These are phyloP conservation scores for Brasenia schreberi DNA, from an alignment of 164 flowering plant genomes.

Conservation along the genomic window DNA sequence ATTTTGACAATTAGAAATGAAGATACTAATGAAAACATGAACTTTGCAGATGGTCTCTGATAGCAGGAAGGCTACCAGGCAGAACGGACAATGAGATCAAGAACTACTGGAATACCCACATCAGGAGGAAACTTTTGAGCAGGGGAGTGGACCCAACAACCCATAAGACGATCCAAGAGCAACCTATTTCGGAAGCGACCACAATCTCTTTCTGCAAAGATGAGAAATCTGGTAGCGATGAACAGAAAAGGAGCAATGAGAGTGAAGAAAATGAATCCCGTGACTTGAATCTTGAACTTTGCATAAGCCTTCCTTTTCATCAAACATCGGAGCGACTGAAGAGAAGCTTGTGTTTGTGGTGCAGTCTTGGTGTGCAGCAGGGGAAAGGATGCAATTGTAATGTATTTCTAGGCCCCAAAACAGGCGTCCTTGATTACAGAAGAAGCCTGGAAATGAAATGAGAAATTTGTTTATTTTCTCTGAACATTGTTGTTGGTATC, in stretches of 20 bases:
- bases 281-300: slow-evolving; percentile 72
- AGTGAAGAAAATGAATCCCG: slow-evolving; percentile 4
- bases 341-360: slow-evolving; percentile 41
- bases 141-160: slow-evolving; percentile 78
- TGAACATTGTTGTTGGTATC: background rate
- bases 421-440: slow-evolving; percentile 57
- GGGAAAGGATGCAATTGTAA: slow-evolving; percentile 51
- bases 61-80: slow-evolving; percentile 77
- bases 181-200: slow-evolving; percentile 19
- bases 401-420: slow-evolving; percentile 54
- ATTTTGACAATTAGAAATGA: background rate
- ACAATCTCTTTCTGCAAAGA: slow-evolving; percentile 37
- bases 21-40: background rate
- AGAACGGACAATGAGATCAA: slow-evolving; percentile 86
- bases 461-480: background rate
- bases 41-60: slow-evolving; percentile 25
- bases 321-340: slow-evolving; percentile 13
- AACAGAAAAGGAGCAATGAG: slow-evolving; percentile 6
- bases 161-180: slow-evolving; percentile 45
- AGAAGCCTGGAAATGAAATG: slow-evolving; percentile 62
- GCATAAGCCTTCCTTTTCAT: slow-evolving; percentile 63
- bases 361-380: slow-evolving; percentile 59
- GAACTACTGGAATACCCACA: slow-evolving; percentile 88
- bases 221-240: slow-evolving; percentile 6
- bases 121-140: slow-evolving; percentile 62